phyloP scores from a whole-genome alignment of 768 basidiomycete genomes.

The Mycena albidolilacea region DNA sequence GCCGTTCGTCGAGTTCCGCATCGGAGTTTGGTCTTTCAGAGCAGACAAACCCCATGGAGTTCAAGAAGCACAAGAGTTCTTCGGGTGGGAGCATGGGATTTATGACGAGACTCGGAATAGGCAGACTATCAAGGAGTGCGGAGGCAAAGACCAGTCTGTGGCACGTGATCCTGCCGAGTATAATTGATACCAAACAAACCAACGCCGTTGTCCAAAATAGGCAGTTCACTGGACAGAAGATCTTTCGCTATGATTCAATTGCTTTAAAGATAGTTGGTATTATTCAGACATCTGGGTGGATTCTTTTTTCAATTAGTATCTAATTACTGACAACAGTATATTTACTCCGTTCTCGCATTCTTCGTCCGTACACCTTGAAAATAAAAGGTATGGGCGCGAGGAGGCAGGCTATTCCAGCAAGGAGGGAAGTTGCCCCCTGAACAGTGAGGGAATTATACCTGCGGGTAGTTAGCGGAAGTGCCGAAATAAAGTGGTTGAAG shows the following conservation, averaged over 20 bases:
- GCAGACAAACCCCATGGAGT: slow-evolving; percentile 25
- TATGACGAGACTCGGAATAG: background rate
- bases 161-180: no score
- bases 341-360: slow-evolving; percentile 31
- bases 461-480: background rate
- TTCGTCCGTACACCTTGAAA: slow-evolving; percentile 21
- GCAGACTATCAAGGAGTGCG: no score
- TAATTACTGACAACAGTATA: background rate
- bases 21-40: slow-evolving; percentile 37
- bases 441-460: slow-evolving; percentile 27
- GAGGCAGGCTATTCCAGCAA: slow-evolving; percentile 30
- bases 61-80: slow-evolving; percentile 8
- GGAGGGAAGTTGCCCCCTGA: slow-evolving; percentile 35
- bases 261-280: no score
- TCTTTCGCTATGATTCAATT: no score
- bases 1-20: slow-evolving; percentile 33
- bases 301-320: background rate
- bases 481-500: background rate
- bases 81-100: slow-evolving; percentile 5
- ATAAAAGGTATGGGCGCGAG: slow-evolving; percentile 38
- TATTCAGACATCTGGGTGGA: no score
- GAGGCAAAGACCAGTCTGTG: no score
- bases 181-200: background rate
- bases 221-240: background rate
- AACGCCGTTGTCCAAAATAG: background rate